phyloP scores from a whole-genome alignment of 140 eudicot genomes.

The Anethum foeniculum region DNA sequence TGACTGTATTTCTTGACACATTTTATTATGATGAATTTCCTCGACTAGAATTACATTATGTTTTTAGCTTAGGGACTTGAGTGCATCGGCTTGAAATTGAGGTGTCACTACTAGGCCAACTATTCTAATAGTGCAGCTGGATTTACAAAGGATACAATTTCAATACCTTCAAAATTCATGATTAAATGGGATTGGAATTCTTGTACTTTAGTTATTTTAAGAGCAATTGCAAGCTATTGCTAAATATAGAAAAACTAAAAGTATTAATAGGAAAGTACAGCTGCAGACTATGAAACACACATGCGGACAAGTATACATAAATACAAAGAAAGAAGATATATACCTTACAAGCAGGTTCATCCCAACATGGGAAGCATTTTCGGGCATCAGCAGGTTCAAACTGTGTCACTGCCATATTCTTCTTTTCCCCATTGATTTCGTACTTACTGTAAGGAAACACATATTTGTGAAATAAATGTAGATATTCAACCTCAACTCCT shows the following conservation, averaged over 20 bases:
- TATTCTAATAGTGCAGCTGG: neutral
- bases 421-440: constrained; percentile 81
- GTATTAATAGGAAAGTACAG: neutral
- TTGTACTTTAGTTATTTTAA: neutral
- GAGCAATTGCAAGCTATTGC: neutral
- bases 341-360: constrained; percentile 98
- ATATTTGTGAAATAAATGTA: neutral
- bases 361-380: constrained; percentile 98
- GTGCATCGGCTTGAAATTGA: neutral
- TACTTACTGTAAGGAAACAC: constrained; percentile 42
- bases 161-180: neutral
- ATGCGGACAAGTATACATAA: neutral
- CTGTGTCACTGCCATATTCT: constrained; percentile 96
- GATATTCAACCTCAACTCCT: neutral
- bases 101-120: neutral
- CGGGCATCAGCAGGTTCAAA: constrained; percentile 99
- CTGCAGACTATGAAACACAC: neutral
- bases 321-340: neutral
- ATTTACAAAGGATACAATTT: neutral
- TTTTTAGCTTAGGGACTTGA: neutral
- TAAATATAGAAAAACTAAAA: neutral
- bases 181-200: neutral
- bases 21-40: neutral
- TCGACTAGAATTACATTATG: neutral
- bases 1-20: neutral